phyloP scores from a whole-genome alignment of 2,329 filamentous ascomycete genomes.

The Pseudogymnoascus pannorum region DNA sequence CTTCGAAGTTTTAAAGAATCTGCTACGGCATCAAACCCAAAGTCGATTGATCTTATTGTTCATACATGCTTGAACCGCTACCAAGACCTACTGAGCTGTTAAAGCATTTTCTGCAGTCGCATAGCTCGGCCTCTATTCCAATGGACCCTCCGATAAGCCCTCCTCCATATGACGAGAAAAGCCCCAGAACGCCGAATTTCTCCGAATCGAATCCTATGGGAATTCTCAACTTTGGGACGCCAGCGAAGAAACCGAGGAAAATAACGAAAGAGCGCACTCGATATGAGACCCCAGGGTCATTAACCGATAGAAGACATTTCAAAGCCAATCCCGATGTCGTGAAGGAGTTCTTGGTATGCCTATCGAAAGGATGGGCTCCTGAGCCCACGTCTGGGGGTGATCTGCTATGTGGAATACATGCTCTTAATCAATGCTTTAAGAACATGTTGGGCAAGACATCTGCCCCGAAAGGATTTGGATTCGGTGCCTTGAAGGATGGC shows the following conservation, averaged over 20 bases:
- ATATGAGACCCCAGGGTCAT: neutral
- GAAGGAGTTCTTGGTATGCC: neutral
- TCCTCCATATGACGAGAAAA: neutral
- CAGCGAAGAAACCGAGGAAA: neutral
- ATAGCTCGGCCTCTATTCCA: neutral
- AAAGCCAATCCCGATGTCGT: neutral
- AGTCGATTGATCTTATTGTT: neutral
- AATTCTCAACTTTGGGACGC: neutral
- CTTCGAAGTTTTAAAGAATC: neutral
- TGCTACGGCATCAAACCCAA: too few species aligned
- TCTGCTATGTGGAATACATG: neutral
- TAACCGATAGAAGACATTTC: neutral
- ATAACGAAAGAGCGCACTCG: neutral
- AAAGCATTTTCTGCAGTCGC: neutral
- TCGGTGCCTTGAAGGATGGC: neutral
- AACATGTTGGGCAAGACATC: neutral
- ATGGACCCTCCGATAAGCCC: neutral
- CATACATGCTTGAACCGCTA: neutral
- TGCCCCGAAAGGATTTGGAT: neutral
- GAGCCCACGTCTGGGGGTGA: neutral
- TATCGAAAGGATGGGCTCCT: neutral
- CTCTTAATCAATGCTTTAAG: neutral
- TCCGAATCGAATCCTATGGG: neutral
- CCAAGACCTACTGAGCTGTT: neutral
- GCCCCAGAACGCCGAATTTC: neutral